phyloP scores from a whole-genome alignment of 768 basidiomycete species.

The Royoungia palumana region DNA sequence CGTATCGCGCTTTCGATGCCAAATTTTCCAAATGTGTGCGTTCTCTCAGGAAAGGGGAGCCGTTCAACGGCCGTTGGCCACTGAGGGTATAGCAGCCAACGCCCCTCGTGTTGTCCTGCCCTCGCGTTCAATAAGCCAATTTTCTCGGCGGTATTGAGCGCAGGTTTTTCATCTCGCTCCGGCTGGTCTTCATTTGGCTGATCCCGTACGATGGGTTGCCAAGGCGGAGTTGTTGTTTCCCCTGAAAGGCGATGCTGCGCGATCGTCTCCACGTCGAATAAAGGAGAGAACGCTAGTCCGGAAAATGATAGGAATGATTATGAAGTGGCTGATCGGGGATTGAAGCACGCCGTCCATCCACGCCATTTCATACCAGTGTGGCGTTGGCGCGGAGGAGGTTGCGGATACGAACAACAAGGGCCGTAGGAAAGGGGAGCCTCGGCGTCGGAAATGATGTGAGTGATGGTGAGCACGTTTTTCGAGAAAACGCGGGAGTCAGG shows the following conservation, averaged over 20 bases:
- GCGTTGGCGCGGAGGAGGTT: slow-evolving; percentile 8
- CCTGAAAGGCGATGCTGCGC: slow-evolving; percentile 2
- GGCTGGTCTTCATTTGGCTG: background rate
- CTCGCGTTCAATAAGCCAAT: background rate
- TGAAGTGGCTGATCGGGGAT: background rate
- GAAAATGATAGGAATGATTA: background rate
- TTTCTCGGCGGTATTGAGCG: slow-evolving; percentile 8
- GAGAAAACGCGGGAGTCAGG: too few relatives aligned
- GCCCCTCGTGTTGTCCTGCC: slow-evolving; percentile 27
- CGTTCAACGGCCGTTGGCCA: background rate
- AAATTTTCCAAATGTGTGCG: slow-evolving; percentile 25
- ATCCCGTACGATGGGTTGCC: background rate
- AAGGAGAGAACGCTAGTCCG: background rate
- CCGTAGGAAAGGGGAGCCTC: background rate
- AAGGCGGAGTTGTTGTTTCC: background rate
- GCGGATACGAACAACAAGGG: background rate
- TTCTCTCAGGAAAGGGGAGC: slow-evolving; percentile 7
- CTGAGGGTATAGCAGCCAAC: background rate
- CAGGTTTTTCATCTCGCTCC: slow-evolving; percentile 6
- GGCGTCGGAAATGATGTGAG: slow-evolving; percentile 23
- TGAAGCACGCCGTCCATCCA: slow-evolving; percentile 9
- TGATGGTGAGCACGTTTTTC: slow-evolving; percentile 8
- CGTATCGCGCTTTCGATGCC: slow-evolving; percentile 20
- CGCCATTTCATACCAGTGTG: background rate
- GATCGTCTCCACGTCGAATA: slow-evolving; percentile 2